Evolutionary conservation across 441 rosid genomes (phyloP), one percentile per base, ranked within the genome.

Genomic region (Arabidopsis lyrata): DNA sequence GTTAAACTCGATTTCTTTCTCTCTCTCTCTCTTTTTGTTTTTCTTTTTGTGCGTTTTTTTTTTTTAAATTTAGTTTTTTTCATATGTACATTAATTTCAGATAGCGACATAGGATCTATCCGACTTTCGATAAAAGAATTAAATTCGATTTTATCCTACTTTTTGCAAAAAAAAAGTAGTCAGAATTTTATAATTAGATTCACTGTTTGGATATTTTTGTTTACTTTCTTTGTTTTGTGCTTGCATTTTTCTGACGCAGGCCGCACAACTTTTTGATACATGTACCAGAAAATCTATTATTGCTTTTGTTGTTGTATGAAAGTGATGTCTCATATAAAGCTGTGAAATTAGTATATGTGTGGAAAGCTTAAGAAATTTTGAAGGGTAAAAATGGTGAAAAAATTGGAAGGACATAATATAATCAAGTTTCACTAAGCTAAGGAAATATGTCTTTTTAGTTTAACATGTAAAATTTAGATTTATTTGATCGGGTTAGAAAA

Each of bases 191-290:
- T 1, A 18, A 18, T 5, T 64, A 34, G 29, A 47, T 47, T 47
- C 10, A 60, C 32, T 60, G 10, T 49, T 9, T 22, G 15, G 52
- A 73, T 55, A 44, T 35, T 10, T 14, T 58, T 66, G 52, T 50
- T 74, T 57, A 18, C 15, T 60, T 65, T 57, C 14, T 42, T 62
- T 41, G 18, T 41, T 44, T 56, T 64, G 42, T 45, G 6, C 65
- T 47, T 49, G 41, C 27, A 10, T 11, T 59, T 66, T 52, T 10
- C 16, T 34, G 63, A 68, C 69, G 34, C 22, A 75, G 8, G n/a
- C 72, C 45, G 36, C 74, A 74, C 61, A 39, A 41, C 45, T 67
- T 74, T 66, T 74, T 12, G 47, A 41, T 60, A 32, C 63, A 67
- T 60, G 78, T 74, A 75, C 68, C 68, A 60, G 75, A 39, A 49